Evolutionary conservation across 2,329 filamentous ascomycete genomes (phyloP).

Genomic region (Thelonectria discophora): DNA sequence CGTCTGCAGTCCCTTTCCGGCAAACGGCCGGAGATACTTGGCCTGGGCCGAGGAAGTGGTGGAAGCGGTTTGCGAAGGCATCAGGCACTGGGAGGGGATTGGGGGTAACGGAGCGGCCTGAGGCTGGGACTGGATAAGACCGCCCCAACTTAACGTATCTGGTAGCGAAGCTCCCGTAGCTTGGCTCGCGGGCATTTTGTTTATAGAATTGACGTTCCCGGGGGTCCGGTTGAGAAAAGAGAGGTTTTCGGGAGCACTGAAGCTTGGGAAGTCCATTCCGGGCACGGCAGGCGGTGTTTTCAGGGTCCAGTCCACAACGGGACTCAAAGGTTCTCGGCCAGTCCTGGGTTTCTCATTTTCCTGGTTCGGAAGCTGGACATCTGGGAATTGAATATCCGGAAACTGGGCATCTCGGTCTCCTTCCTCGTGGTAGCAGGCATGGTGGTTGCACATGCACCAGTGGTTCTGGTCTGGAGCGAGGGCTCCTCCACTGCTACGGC

Average conservation of each 20-base stretch:
- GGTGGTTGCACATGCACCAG: slow-evolving; percentile 71
- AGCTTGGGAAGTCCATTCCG: slow-evolving; percentile 54
- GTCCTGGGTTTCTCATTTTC: slow-evolving; percentile 62
- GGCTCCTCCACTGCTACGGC: slow-evolving; percentile 50
- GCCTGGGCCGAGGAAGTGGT: slow-evolving; percentile 60
- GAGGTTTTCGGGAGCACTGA: slow-evolving; percentile 44
- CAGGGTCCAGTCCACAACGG: slow-evolving; percentile 59
- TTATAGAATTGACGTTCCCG: slow-evolving; percentile 34
- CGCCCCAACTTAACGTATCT: slow-evolving; percentile 64
- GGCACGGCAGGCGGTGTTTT: slow-evolving; percentile 49
- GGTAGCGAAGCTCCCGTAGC: slow-evolving; percentile 52
- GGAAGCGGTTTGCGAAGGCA: slow-evolving; percentile 63
- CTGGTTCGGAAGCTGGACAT: slow-evolving; percentile 50
- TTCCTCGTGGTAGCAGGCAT: slow-evolving; percentile 69
- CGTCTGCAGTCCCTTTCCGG: slow-evolving; percentile 64
- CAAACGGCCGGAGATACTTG: slow-evolving; percentile 64
- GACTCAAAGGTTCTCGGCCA: slow-evolving; percentile 61
- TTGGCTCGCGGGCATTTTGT: slow-evolving; percentile 31
- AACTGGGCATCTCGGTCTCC: slow-evolving; percentile 39
- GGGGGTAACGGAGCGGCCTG: slow-evolving; percentile 52
- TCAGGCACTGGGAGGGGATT: slow-evolving; percentile 60
- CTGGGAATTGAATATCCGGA: slow-evolving; percentile 37
- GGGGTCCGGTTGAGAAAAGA: slow-evolving; percentile 49
- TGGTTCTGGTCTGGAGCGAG: slow-evolving; percentile 54
- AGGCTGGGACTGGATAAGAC: slow-evolving; percentile 52